Evolutionary conservation across 768 basidiomycete species (phyloP), one percentile per base, ranked within the genome.

Genomic region (Mycena floridula): DNA sequence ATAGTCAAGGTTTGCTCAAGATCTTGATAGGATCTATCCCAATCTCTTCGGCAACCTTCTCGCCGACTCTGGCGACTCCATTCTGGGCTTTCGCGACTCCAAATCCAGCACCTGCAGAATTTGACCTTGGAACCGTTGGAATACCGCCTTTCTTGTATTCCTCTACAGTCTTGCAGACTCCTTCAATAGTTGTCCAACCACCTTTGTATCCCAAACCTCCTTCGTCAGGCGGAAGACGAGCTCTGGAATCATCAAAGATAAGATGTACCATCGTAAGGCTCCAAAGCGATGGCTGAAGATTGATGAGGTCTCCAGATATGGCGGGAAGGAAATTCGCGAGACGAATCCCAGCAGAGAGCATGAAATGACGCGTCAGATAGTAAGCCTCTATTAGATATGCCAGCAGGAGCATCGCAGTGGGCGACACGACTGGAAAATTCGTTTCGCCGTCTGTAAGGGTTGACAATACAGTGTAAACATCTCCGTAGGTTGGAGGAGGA

Each of bases 131-230:
- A 20, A 68, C 69, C 4, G 61, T 59, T 18, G 61, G 62, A 30
- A 57, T 57, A n/a, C 55, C 53, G 22, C 63, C 69, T 21, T 57
- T 62, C 51, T 66, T 64, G 50, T 76, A 64, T 47, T 77, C 79
- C 16, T 70, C 68, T 13, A 63, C 67, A 1, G 81, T 80, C 54
- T 74, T 77, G 52, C 75, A 69, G n/a, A 82, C 44, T 1, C 73
- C 82, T 51, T 81, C 68, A 11, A 77, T 44, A 8, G 79, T 80
- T 3, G 73, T 81, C 67, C 77, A 83, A 1, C 65, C 60, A 4
- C 81, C 79, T 25, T 59, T 54, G 54, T 82, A 85, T 22, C 81
- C 81, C n/a, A 85, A 64, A 2, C 82, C 82, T 4, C 82, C 82
- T 45, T 79, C 63, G 37, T 62, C 58, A 0, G 79, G 74, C 4